Evolutionary conservation across 768 basidiomycete genomes (phyloP).

Genomic region (Polyporus arcularius): DNA sequence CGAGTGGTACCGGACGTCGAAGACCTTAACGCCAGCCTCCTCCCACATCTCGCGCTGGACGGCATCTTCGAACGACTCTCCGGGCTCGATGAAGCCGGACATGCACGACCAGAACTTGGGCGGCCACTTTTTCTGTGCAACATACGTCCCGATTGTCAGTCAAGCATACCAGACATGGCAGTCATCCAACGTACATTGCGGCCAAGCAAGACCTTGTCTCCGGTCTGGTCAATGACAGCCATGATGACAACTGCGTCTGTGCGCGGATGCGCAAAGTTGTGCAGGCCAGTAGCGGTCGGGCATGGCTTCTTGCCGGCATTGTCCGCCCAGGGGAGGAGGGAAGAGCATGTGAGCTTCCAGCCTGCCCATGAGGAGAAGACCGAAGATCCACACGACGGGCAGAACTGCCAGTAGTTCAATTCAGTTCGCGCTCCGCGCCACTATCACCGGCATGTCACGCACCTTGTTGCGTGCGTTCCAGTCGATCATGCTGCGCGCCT

Average conservation of each 20-base stretch:
- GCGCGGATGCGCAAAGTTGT: conserved; percentile 83
- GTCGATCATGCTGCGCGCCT: conserved; percentile 80
- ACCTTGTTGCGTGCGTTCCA: conserved; percentile 94
- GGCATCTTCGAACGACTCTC: conserved; percentile 92
- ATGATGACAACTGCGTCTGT: conserved; percentile 93
- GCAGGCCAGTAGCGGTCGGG: conserved; percentile 77
- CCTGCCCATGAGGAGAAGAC: conserved; percentile 91
- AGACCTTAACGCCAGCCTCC: conserved; percentile 89
- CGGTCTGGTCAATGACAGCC: conserved; percentile 76
- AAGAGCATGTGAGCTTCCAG: conserved; percentile 87
- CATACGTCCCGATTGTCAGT: neutral
- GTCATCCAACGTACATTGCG: conserved; percentile 59
- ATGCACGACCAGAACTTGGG: conserved; percentile 76
- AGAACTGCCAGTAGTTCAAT: conserved; percentile 57
- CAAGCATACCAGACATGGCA: neutral
- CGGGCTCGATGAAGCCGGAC: conserved; percentile 94
- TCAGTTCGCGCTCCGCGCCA: neutral
- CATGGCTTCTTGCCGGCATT: conserved; percentile 66
- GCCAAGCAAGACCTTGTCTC: conserved; percentile 85
- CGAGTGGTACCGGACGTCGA: conserved; percentile 83
- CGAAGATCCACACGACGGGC: conserved; percentile 81
- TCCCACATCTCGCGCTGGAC: conserved; percentile 94
- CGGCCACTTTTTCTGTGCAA: conserved; percentile 60
- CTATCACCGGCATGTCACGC: conserved; percentile 14
- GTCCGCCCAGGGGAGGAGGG: conserved; percentile 74